A percentile compares a stretch with the other conserved stretches of the same genome.
Evolutionary conservation across 2,329 filamentous ascomycete species (phyloP).

Genomic region (Clarireedia homoeocarpa): DNA sequence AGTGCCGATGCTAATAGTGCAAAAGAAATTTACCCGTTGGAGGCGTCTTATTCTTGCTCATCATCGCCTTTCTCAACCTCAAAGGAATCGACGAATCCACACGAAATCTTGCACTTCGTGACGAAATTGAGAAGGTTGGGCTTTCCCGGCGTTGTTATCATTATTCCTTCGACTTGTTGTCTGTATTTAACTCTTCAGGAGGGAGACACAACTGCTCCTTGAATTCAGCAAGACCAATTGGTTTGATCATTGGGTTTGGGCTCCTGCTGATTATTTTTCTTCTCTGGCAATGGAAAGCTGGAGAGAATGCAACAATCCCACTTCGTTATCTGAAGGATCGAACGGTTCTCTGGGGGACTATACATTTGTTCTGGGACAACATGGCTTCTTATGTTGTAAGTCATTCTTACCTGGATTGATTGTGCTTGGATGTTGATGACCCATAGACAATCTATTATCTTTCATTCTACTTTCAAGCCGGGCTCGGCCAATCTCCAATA

Average conservation of each 20-base stretch:
- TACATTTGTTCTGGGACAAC: background rate
- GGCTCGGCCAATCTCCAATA: background rate
- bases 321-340: background rate
- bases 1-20: constrained; percentile 4
- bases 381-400: background rate
- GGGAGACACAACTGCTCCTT: constrained; percentile 28
- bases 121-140: background rate
- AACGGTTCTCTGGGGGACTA: background rate
- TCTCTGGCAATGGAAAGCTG: background rate
- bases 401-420: background rate
- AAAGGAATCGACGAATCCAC: background rate
- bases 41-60: constrained; percentile 1
- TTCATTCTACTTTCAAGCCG: background rate
- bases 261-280: background rate
- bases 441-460: background rate
- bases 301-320: background rate
- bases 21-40: constrained; percentile 31
- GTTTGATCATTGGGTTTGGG: constrained; percentile 11
- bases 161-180: constrained; percentile 27
- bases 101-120: background rate
- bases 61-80: constrained; percentile 6
- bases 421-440: background rate
- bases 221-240: constrained; percentile 23
- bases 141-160: constrained; percentile 22
- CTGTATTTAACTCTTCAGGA: constrained; percentile 30